A percentile compares a stretch with the other conserved stretches of the same genome.
phyloP scores from a whole-genome alignment of 768 basidiomycete species.

The Russula earlei region DNA sequence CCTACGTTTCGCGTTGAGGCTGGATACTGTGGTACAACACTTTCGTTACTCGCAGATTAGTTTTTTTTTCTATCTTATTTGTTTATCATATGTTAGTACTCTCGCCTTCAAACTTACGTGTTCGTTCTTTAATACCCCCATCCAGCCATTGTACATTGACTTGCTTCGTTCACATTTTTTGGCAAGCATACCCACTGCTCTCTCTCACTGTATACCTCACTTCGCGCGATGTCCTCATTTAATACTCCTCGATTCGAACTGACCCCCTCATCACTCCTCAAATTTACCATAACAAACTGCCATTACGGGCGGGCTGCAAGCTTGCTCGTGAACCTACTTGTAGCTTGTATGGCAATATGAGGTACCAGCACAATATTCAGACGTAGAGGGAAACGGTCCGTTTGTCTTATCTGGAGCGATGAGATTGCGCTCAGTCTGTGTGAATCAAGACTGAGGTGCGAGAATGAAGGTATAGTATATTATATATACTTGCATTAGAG shows the following conservation, averaged over 20 bases:
- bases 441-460: too few species aligned
- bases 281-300: background rate
- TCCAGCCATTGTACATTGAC: conserved; percentile 3
- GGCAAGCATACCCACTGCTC: conserved; percentile 9
- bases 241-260: background rate
- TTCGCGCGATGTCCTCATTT: background rate
- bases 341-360: background rate
- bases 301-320: too few species aligned
- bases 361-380: background rate
- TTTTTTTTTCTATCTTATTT: conserved; percentile 19
- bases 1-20: background rate
- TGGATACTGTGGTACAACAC: background rate
- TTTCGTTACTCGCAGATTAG: background rate
- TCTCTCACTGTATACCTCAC: conserved; percentile 1
- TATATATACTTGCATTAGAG: too few species aligned
- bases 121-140: conserved; percentile 4
- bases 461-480: too few species aligned
- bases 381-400: background rate
- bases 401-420: too few species aligned
- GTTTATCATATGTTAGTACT: conserved; percentile 2
- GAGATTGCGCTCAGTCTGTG: too few species aligned
- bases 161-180: background rate
- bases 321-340: too few species aligned
- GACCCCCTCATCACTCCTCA: background rate
- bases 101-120: background rate